A percentile compares a stretch with the other conserved stretches of the same genome.
phyloP scores from a whole-genome alignment of 176 grass and related monocot species.

The Puccinellia tenuiflora region DNA sequence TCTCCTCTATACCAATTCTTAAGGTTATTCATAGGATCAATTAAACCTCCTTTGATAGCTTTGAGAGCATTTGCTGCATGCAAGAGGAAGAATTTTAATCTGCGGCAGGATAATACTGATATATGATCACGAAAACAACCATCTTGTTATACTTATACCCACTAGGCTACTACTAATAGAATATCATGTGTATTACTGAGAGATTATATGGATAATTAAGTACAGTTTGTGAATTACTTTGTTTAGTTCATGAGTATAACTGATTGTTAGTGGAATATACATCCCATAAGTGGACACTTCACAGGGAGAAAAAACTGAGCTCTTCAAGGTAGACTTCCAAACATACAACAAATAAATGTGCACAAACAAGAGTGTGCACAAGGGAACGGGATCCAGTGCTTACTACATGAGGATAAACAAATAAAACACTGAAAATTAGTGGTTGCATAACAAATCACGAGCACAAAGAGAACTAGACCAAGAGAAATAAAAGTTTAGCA shows the following conservation, averaged over 20 bases:
- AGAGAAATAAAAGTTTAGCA: too few species aligned
- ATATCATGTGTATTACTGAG: not conserved
- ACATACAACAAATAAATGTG: not conserved
- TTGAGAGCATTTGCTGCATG: slow-evolving; percentile 58
- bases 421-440: too few species aligned
- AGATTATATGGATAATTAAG: not conserved
- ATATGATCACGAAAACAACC: not conserved
- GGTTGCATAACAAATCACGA: too few species aligned
- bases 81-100: not conserved
- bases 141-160: not conserved
- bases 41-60: slow-evolving; percentile 44
- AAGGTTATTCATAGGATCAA: slow-evolving; percentile 72
- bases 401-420: too few species aligned
- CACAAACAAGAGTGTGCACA: not conserved
- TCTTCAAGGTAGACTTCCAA: not conserved
- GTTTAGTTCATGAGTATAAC: not conserved
- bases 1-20: slow-evolving; percentile 70
- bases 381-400: too few species aligned
- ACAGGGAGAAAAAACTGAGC: not conserved
- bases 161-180: not conserved
- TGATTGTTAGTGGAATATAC: not conserved
- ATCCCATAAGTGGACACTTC: not conserved
- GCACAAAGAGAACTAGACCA: too few species aligned
- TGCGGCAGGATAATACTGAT: not conserved
- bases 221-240: not conserved